Conservation (phyloP, 2,329 filamentous ascomycete genomes). For the Aspergillus fischeri region DNA sequence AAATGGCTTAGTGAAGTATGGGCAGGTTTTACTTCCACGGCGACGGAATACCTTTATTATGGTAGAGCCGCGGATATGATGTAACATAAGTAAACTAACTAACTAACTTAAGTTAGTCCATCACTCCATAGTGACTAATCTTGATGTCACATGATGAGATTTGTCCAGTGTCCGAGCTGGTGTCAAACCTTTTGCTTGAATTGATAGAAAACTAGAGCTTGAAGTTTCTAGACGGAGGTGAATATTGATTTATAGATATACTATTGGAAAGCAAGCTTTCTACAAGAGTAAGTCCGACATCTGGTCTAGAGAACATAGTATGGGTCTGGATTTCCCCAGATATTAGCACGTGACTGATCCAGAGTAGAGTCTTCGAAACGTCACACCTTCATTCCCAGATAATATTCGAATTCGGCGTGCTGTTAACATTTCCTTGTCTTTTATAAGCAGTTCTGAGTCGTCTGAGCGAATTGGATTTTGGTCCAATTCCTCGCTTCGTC, state of each 20-base stretch:
- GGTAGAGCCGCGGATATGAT: background rate
- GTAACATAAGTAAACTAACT: background rate
- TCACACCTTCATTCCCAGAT: background rate
- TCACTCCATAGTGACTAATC: background rate
- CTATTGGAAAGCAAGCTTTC: too few species aligned
- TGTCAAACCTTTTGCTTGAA: too few species aligned
- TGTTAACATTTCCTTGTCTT: background rate
- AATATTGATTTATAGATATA: too few species aligned
- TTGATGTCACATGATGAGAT: background rate
- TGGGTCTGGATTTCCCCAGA: constrained; percentile 4
- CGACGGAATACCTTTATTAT: background rate
- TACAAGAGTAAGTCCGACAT: background rate
- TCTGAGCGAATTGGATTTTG: background rate
- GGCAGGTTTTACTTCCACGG: background rate
- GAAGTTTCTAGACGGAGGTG: too few species aligned
- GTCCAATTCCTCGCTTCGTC: constrained; percentile 4
- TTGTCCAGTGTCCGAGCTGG: background rate
- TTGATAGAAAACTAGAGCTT: too few species aligned
- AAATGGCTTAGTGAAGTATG: background rate
- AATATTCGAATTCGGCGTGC: background rate
- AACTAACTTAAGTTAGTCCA: background rate
- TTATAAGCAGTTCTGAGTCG: background rate
- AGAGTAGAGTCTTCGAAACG: constrained; percentile 8
- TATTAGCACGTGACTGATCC: constrained; percentile 5
- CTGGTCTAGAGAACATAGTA: background rate